phyloP scores from a whole-genome alignment of 2,329 filamentous ascomycete genomes.

The Pseudogymnoascus verrucosus region DNA sequence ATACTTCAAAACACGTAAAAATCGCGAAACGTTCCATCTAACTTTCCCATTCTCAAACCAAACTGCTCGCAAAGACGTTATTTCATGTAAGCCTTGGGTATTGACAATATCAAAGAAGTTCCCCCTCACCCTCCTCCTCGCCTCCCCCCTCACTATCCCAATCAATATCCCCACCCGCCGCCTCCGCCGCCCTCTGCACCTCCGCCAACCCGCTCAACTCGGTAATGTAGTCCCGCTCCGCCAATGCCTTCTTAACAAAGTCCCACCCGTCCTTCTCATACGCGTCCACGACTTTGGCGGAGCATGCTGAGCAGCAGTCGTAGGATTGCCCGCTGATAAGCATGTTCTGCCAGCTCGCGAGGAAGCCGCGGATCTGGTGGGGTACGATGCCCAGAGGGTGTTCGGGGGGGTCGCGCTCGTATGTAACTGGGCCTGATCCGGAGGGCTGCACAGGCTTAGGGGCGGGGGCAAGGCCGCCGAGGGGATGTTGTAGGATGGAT shows the following conservation, averaged over 20 bases:
- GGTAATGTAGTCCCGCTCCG: slow-evolving; percentile 69
- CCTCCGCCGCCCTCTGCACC: slow-evolving; percentile 54
- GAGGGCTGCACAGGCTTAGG: slow-evolving; percentile 34
- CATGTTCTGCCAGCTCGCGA: slow-evolving; percentile 66
- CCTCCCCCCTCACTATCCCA: slow-evolving; percentile 45
- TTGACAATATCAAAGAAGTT: slow-evolving; percentile 13
- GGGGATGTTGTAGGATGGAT: slow-evolving; percentile 79
- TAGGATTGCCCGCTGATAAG: slow-evolving; percentile 68
- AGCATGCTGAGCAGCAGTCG: slow-evolving; percentile 75
- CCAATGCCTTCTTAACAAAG: slow-evolving; percentile 67
- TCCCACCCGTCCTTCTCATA: slow-evolving; percentile 65
- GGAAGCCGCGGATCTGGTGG: slow-evolving; percentile 72
- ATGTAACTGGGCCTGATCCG: slow-evolving; percentile 27
- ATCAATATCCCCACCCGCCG: slow-evolving; percentile 43
- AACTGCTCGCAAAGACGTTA: slow-evolving; percentile 5
- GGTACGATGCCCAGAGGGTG: slow-evolving; percentile 64
- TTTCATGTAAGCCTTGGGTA: slow-evolving; percentile 6
- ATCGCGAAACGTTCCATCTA: background rate
- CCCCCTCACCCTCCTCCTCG: slow-evolving; percentile 45
- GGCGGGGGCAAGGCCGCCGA: slow-evolving; percentile 55
- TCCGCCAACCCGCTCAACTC: slow-evolving; percentile 68
- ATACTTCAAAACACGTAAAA: background rate
- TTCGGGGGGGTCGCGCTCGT: slow-evolving; percentile 47
- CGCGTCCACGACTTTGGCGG: slow-evolving; percentile 56
- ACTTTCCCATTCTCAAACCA: background rate